Conservation (phyloP, 352 stramenopile species). For the Phytophthora chlamydospora region DNA sequence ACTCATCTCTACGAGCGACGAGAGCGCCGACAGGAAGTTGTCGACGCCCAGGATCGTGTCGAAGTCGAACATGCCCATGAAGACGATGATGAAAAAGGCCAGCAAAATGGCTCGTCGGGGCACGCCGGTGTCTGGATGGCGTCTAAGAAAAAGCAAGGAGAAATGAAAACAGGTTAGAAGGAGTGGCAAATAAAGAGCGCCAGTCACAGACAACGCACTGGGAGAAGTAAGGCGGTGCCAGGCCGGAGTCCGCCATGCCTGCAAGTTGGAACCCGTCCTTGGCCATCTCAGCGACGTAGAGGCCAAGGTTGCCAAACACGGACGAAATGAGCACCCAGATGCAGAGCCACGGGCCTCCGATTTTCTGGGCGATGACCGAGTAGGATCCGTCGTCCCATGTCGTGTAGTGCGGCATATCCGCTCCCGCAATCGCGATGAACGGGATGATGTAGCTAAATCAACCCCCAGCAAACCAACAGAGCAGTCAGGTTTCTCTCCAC, state of each 20-base stretch:
- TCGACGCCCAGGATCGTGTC: constrained; percentile 82
- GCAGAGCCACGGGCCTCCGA: constrained; percentile 72
- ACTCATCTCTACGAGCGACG: constrained; percentile 78
- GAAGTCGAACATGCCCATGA: constrained; percentile 84
- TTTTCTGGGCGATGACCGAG: constrained; percentile 66
- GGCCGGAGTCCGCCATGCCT: constrained; percentile 82
- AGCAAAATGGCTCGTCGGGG: constrained; percentile 72
- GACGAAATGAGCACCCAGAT: constrained; percentile 80
- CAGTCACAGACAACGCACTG: constrained; percentile 47
- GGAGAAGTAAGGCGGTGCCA: constrained; percentile 78
- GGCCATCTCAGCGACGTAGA: constrained; percentile 85
- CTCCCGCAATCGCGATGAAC: constrained; percentile 71
- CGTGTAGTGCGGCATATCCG: constrained; percentile 76
- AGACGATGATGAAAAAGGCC: constrained; percentile 79
- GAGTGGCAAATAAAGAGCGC: not conserved
- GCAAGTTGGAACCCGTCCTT: constrained; percentile 85
- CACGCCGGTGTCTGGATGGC: constrained; percentile 60
- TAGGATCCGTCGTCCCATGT: constrained; percentile 82
- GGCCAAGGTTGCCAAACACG: constrained; percentile 78
- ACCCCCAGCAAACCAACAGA: not conserved
- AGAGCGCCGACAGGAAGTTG: constrained; percentile 81
- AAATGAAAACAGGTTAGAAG: not conserved
- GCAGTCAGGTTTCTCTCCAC: not conserved
- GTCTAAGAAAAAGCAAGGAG: constrained; percentile 34
- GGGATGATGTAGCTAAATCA: constrained; percentile 61